Conservation (phyloP, 768 basidiomycete genomes). For the Xerocomellus intermedius region DNA sequence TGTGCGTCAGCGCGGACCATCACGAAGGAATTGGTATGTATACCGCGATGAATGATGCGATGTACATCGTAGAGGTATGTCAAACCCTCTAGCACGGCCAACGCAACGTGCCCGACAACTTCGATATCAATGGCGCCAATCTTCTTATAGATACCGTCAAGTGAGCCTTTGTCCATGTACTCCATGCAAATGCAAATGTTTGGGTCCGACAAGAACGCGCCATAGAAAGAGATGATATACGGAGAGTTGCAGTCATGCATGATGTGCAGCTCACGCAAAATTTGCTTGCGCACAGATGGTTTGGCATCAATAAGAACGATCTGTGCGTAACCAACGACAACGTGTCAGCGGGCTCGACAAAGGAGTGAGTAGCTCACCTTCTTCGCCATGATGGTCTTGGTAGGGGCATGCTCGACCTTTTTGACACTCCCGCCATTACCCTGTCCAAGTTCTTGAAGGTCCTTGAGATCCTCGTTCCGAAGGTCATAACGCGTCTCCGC, state of each 20-base stretch:
- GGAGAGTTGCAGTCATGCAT: conserved; percentile 96
- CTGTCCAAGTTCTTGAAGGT: conserved; percentile 87
- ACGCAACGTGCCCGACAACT: conserved; percentile 90
- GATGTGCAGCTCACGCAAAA: conserved; percentile 95
- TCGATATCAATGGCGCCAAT: conserved; percentile 92
- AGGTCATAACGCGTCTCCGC: conserved; percentile 84
- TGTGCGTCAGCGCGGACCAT: conserved; percentile 16
- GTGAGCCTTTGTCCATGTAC: conserved; percentile 88
- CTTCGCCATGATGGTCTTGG: conserved; percentile 94
- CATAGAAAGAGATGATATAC: conserved; percentile 96
- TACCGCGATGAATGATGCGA: conserved; percentile 97
- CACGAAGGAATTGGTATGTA: conserved; percentile 26
- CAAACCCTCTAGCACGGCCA: conserved; percentile 91
- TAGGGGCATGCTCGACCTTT: conserved; percentile 90
- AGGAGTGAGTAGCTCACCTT: conserved; percentile 58
- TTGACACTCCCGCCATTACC: conserved; percentile 98
- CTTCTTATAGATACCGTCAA: conserved; percentile 95
- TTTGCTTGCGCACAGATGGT: conserved; percentile 94
- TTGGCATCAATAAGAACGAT: conserved; percentile 97
- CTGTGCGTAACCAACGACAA: conserved; percentile 38
- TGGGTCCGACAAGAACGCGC: conserved; percentile 94
- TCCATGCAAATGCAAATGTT: conserved; percentile 99
- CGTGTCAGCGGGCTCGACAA: background rate
- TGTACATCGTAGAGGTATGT: conserved; percentile 98
- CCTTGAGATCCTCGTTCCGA: conserved; percentile 85